Evolutionary conservation across 768 basidiomycete species (phyloP).

Genomic region (Cubamyces sp.): DNA sequence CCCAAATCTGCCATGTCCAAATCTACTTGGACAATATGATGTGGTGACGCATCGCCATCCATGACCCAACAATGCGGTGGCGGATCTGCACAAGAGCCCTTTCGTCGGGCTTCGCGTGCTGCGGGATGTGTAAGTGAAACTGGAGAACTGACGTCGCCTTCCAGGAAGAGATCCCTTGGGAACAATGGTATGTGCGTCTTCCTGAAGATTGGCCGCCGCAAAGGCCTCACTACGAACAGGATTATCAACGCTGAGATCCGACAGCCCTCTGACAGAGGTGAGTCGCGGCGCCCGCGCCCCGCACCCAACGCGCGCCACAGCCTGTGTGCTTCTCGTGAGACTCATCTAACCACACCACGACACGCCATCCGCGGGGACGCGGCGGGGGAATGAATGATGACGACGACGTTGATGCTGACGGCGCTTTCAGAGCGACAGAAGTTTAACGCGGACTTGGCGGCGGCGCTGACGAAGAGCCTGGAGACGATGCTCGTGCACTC

Average conservation of each 20-base stretch:
- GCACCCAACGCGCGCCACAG: neutral
- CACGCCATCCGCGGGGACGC: too few relatives aligned
- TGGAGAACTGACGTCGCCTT: neutral
- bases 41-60: too few relatives aligned
- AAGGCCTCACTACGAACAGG: constrained; percentile 46
- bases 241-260: constrained; percentile 78
- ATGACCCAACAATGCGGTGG: too few relatives aligned
- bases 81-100: too few relatives aligned
- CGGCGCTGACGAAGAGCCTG: constrained; percentile 67
- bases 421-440: constrained; percentile 45
- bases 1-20: neutral
- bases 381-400: too few relatives aligned
- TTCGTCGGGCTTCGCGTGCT: neutral
- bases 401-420: too few relatives aligned
- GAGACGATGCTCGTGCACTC: constrained; percentile 76
- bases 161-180: constrained; percentile 85
- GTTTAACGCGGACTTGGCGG: constrained; percentile 61
- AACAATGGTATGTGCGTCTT: constrained; percentile 64
- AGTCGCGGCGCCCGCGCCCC: neutral
- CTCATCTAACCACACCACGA: too few relatives aligned
- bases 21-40: too few relatives aligned
- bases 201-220: constrained; percentile 8
- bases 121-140: neutral
- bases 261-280: constrained; percentile 70
- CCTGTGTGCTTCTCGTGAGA: too few relatives aligned